Evolutionary conservation across 2,329 filamentous ascomycete genomes (phyloP).

Genomic region (Aspergillus pseudotamarii): DNA sequence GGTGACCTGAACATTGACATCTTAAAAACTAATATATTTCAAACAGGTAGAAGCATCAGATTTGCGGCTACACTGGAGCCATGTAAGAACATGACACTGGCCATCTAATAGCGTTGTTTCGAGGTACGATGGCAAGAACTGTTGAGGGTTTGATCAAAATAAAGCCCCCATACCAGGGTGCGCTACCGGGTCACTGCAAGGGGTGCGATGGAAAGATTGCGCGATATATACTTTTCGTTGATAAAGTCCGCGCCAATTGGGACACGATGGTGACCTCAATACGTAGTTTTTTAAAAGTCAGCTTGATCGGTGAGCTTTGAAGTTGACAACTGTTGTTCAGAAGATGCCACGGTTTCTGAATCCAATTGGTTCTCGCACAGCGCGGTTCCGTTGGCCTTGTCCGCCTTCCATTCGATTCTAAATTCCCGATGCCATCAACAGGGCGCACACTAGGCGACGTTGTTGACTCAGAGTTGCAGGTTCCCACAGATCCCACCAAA

Average conservation of each 20-base stretch:
- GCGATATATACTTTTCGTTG: not conserved
- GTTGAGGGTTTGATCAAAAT: not conserved
- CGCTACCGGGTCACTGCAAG: not conserved
- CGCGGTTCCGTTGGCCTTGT: conserved; percentile 8
- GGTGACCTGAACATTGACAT: conserved; percentile 47
- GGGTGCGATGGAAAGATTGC: not conserved
- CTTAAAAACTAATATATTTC: conserved; percentile 11
- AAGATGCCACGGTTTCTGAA: conserved; percentile 12
- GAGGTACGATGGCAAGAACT: not conserved
- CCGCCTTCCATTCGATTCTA: conserved; percentile 39
- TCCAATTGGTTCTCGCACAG: not conserved
- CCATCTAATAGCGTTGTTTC: conserved; percentile 3
- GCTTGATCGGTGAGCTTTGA: not conserved
- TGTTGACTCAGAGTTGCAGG: not conserved
- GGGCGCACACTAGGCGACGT: conserved; percentile 26
- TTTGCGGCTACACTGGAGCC: conserved; percentile 4
- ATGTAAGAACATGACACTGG: not conserved
- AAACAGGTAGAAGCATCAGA: not conserved
- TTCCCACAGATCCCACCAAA: not conserved
- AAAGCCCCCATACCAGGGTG: not conserved
- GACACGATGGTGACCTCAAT: not conserved
- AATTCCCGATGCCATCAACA: conserved; percentile 28
- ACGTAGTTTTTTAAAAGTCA: not conserved
- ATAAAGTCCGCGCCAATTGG: not conserved
- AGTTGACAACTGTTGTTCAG: conserved; percentile 5